A percentile compares a stretch with the other conserved stretches of the same genome.
These are phyloP conservation scores for Trichosporon inkin DNA, from an alignment of 1,284 basidiomycete species.

Conservation along the genomic window DNA sequence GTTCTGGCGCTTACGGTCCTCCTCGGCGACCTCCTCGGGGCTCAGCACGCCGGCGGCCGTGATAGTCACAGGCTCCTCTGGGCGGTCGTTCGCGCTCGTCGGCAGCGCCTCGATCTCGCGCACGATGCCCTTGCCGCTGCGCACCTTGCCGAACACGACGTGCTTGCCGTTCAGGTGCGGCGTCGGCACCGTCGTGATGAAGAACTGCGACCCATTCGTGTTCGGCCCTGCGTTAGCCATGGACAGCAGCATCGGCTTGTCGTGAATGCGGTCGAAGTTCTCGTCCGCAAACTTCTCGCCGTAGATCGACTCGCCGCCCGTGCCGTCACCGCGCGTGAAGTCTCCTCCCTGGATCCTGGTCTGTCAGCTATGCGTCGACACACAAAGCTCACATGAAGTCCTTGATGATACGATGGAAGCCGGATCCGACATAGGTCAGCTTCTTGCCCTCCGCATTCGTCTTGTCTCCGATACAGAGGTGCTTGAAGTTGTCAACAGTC, in stretches of 20 bases:
- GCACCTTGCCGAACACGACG: constrained; percentile 75
- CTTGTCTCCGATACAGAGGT: constrained; percentile 74
- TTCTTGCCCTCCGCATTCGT: constrained; percentile 51
- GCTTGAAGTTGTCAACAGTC: constrained; percentile 84
- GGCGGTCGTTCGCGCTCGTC: constrained; percentile 54
- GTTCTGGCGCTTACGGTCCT: constrained; percentile 32
- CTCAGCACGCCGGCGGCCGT: constrained; percentile 54
- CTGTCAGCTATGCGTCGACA: neutral
- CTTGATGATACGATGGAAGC: constrained; percentile 74
- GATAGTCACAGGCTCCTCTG: constrained; percentile 56
- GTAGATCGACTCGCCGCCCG: constrained; percentile 89
- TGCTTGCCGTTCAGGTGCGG: constrained; percentile 63
- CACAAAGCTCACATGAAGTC: constrained; percentile 26
- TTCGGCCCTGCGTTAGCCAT: constrained; percentile 78
- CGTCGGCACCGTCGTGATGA: constrained; percentile 52
- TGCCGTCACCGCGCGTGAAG: constrained; percentile 65
- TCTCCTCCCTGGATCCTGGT: constrained; percentile 72
- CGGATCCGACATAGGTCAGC: constrained; percentile 54
- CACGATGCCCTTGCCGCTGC: constrained; percentile 63
- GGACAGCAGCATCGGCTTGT: constrained; percentile 74
- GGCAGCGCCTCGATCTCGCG: constrained; percentile 63
- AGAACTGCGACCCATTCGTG: constrained; percentile 63
- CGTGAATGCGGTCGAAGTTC: constrained; percentile 76
- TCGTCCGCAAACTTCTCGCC: constrained; percentile 74
- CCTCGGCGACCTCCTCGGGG: constrained; percentile 40